These are phyloP conservation scores for Cruciata laevipes DNA, from an alignment of 257 asterid species.

Conservation along the genomic window DNA sequence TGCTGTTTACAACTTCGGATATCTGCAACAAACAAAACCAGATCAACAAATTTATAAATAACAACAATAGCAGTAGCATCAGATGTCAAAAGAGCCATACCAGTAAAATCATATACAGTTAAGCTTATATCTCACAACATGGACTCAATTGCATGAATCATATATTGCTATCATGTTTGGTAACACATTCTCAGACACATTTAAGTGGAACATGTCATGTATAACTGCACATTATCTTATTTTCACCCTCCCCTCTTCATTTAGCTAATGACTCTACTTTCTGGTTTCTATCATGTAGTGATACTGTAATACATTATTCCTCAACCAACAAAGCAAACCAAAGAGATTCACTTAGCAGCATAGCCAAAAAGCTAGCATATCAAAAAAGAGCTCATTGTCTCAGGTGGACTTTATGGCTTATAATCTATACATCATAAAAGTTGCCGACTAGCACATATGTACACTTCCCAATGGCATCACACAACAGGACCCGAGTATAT, in stretches of 20 bases:
- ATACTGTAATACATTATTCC: too few species aligned
- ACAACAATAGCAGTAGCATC: background rate
- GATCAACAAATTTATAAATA: too few species aligned
- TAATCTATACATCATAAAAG: background rate
- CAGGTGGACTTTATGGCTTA: background rate
- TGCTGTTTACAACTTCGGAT: conserved; percentile 99
- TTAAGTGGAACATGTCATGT: background rate
- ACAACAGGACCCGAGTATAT: background rate
- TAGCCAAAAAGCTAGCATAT: background rate
- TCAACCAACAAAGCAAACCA: background rate
- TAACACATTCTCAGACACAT: background rate
- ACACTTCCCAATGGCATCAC: background rate
- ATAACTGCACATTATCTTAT: background rate
- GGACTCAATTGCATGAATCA: background rate
- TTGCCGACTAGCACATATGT: background rate
- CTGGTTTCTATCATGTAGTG: background rate
- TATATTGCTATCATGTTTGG: background rate
- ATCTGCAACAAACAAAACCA: conserved; percentile 49
- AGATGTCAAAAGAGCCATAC: background rate
- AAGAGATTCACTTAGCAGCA: background rate
- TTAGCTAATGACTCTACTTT: background rate
- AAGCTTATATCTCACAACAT: background rate
- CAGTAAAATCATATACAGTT: background rate
- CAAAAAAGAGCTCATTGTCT: background rate
- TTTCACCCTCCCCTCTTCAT: background rate